Conservation (phyloP, 768 basidiomycete species). For the Rhodotorula babjevae region DNA sequence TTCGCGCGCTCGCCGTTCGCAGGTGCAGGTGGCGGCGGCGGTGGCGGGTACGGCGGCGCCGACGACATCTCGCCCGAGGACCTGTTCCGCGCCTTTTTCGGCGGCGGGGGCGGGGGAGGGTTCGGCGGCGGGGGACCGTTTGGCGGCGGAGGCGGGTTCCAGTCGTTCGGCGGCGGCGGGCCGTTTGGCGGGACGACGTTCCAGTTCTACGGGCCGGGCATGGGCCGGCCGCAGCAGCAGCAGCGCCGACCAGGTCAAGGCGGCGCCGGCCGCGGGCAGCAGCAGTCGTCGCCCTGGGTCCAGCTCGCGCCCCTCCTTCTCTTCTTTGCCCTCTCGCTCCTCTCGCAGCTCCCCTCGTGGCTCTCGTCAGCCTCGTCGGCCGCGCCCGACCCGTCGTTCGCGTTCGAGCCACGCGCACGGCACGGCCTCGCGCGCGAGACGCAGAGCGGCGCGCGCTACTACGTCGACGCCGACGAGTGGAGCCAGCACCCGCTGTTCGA, state of each 20-base stretch:
- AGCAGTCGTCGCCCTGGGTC: conserved; percentile 43
- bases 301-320: conserved; percentile 76
- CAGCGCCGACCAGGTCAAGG: neutral
- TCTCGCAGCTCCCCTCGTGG: conserved; percentile 22
- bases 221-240: conserved; percentile 3
- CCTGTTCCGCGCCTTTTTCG: conserved; percentile 95
- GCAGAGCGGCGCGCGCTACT: neutral
- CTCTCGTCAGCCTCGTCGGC: conserved; percentile 47
- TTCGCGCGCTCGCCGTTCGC: neutral
- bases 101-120: conserved; percentile 49
- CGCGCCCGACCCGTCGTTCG: conserved; percentile 67
- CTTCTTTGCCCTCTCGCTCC: conserved; percentile 33
- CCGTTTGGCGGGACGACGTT: conserved; percentile 18
- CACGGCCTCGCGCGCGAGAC: conserved; percentile 9
- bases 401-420: conserved; percentile 51
- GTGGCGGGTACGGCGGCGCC: conserved; percentile 36
- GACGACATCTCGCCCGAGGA: conserved; percentile 90
- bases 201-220: conserved; percentile 32
- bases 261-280: neutral
- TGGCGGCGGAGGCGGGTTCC: neutral
- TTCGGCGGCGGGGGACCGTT: conserved; percentile 12
- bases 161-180: conserved; percentile 6
- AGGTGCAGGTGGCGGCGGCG: conserved; percentile 3
- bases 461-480: neutral
- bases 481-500: neutral